Evolutionary conservation across 441 rosid genomes (phyloP), one percentile per base, ranked within the genome.

Genomic region (Gossypium davidsonii): DNA sequence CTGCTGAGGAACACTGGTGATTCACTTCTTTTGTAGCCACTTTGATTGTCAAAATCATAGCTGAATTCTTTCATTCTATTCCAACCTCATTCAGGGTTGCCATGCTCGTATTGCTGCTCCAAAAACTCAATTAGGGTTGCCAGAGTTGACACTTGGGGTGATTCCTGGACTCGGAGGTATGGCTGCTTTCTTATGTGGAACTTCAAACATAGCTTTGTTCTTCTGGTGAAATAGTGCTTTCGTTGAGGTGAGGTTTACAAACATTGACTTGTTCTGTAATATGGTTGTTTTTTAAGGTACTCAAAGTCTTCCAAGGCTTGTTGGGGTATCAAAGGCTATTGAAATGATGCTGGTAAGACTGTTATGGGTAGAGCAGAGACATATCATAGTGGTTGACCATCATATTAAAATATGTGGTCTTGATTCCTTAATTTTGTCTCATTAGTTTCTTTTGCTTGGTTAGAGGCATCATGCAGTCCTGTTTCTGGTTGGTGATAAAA

Each of bases 91-190:
- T 8, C 79, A 94, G 97, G 97, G 86, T 31, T 90, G 97, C 74
- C 95, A 92, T 81, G 98, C 97, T 2, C 95, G 95, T 39, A 71
- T 92, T 79, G 87, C 94, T 53, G 83, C 90, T 51, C 93, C 95
- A 5, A 87, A 80, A 79, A 81, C 91, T 76, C 97, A 86, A 74
- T 87, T 92, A 74, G 97, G 92, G 52, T 85, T 94, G 86, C 98
- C 97, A 9, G 98, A 94, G 80, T 80, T 92, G 78, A 77, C 94
- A 10, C 95, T 92, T 34, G 98, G 98, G 63, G 75, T 94, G 46
- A 89, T 94, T 76, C 98, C 98, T n/a, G 98, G 98, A 49, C 89
- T 85, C 44, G 98, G 97, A 85, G 98, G 97, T 92, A 84, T 3
- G 34, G 39, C 28, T 64, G n/a, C 34, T 56, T 78, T 39, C 69